Evolutionary conservation across 2,329 filamentous ascomycete genomes (phyloP).

Genomic region (Lachnellula occidentalis): DNA sequence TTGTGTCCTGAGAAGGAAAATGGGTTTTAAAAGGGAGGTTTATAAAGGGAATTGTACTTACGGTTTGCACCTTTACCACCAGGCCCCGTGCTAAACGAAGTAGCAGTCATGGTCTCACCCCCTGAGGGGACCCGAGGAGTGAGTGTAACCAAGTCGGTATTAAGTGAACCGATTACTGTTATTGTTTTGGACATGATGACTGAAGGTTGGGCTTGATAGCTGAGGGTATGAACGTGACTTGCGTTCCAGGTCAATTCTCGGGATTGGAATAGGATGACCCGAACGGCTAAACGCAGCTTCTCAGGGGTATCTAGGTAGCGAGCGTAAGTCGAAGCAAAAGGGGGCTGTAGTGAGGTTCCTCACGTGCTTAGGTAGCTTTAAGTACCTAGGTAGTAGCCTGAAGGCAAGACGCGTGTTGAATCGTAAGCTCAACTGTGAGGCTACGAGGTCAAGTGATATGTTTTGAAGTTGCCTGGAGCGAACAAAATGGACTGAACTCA

Average conservation of each 20-base stretch:
- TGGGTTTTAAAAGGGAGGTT: too few species aligned
- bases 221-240: background rate
- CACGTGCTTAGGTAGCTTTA: background rate
- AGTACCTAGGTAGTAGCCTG: slow-evolving; percentile 2
- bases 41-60: background rate
- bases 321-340: background rate
- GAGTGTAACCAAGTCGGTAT: slow-evolving; percentile 87
- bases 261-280: background rate
- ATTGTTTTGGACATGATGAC: slow-evolving; percentile 41
- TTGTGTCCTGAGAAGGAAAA: slow-evolving; percentile 2
- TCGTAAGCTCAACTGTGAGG: slow-evolving; percentile 7
- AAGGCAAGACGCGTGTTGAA: background rate
- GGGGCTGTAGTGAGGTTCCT: background rate
- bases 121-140: slow-evolving; percentile 76
- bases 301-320: background rate
- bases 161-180: slow-evolving; percentile 85
- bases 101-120: slow-evolving; percentile 82
- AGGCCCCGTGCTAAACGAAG: slow-evolving; percentile 70
- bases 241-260: background rate
- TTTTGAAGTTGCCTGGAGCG: background rate
- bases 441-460: background rate
- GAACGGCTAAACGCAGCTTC: background rate
- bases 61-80: slow-evolving; percentile 97
- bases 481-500: too few species aligned
- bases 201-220: slow-evolving; percentile 13